These are phyloP conservation scores for Asclepias syriaca DNA, from an alignment of 257 asterid genomes.

Conservation along the genomic window DNA sequence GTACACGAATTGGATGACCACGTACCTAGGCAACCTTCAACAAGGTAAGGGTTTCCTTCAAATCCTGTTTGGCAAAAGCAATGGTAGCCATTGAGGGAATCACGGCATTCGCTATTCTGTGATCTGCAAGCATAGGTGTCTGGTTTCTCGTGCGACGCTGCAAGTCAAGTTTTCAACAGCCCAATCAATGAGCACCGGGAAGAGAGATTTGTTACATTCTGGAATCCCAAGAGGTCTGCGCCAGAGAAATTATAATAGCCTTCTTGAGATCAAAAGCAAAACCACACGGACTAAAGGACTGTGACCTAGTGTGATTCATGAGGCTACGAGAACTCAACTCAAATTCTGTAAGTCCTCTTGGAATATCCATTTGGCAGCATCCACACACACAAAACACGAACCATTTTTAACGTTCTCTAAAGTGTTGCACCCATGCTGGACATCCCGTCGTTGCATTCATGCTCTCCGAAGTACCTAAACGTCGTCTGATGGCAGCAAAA, in stretches of 20 bases:
- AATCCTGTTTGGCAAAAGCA: slow-evolving; percentile 28
- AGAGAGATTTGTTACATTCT: not conserved
- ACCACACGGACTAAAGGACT: slow-evolving; percentile 25
- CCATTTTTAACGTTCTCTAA: not conserved
- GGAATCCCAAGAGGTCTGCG: slow-evolving; percentile 13
- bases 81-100: slow-evolving; percentile 18
- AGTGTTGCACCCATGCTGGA: not conserved
- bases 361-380: slow-evolving; percentile 2
- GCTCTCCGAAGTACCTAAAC: not conserved
- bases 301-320: slow-evolving; percentile 1
- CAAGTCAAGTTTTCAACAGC: slow-evolving; percentile 25
- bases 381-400: slow-evolving; percentile 1
- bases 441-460: not conserved
- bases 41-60: slow-evolving; percentile 37
- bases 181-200: slow-evolving; percentile 36
- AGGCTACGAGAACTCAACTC: not conserved
- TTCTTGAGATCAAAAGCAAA: slow-evolving; percentile 28
- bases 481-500: not conserved
- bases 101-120: slow-evolving; percentile 16
- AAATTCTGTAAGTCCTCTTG: not conserved
- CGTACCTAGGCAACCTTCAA: slow-evolving; percentile 35
- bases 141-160: slow-evolving; percentile 6
- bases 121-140: slow-evolving; percentile 28
- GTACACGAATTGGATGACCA: no score
- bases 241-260: slow-evolving; percentile 23